Percentiles rank a stretch among this genome's conserved stretches.
Conservation (phyloP, 2,329 filamentous ascomycete species). For the Xylariales sp. region DNA sequence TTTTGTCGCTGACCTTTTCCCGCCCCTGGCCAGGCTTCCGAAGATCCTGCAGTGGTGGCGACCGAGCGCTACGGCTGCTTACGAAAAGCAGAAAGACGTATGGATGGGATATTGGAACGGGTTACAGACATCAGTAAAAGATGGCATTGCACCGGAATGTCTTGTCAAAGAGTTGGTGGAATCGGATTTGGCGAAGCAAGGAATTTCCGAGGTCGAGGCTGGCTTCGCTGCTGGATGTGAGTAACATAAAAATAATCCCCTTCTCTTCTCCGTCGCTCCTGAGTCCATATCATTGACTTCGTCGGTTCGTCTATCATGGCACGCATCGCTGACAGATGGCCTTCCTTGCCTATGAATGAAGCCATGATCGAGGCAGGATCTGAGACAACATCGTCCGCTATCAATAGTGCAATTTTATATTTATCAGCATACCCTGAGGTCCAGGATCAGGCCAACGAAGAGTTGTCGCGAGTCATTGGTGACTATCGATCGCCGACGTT, state of each 20-base stretch:
- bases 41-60: not conserved
- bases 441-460: slow-evolving; percentile 42
- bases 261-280: too few species aligned
- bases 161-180: not conserved
- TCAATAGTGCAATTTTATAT: slow-evolving; percentile 45
- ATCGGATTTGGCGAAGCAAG: not conserved
- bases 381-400: slow-evolving; percentile 42
- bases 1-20: not conserved
- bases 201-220: not conserved
- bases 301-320: too few species aligned
- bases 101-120: slow-evolving; percentile 2
- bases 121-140: not conserved
- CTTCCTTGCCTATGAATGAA: not conserved
- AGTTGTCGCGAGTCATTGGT: slow-evolving; percentile 49
- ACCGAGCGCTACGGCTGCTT: not conserved
- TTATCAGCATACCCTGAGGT: slow-evolving; percentile 45
- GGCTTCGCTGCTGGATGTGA: not conserved
- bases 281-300: too few species aligned
- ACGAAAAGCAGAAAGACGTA: not conserved
- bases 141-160: not conserved
- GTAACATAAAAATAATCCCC: not conserved
- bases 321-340: too few species aligned
- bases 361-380: slow-evolving; percentile 29
- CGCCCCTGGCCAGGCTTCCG: not conserved
- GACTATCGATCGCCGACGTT: slow-evolving; percentile 39